phyloP scores from a whole-genome alignment of 2,329 filamentous ascomycete genomes.

The Colletotrichum sansevieriae region DNA sequence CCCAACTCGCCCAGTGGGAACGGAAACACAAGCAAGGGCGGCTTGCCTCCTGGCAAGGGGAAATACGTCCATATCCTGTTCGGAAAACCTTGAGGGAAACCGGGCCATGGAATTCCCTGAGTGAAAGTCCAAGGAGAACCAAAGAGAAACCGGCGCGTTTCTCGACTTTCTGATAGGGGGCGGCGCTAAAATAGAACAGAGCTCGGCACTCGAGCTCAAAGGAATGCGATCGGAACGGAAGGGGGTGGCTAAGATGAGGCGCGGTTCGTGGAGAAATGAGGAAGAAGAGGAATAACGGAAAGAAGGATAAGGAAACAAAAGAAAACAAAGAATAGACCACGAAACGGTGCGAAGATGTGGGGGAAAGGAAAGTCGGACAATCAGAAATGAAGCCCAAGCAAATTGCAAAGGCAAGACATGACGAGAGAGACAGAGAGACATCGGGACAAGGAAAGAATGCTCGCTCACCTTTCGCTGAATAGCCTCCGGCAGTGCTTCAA shows the following conservation, averaged over 20 bases:
- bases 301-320: neutral
- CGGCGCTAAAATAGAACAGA: constrained; percentile 12
- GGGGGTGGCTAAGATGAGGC: constrained; percentile 7
- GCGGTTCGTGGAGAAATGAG: constrained; percentile 27
- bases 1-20: too few relatives aligned
- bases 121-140: neutral
- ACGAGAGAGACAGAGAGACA: neutral
- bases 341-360: neutral
- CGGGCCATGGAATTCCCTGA: neutral
- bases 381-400: constrained; percentile 2
- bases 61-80: neutral
- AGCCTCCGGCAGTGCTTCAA: constrained; percentile 66
- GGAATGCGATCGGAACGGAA: constrained; percentile 24
- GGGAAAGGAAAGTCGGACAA: too few relatives aligned
- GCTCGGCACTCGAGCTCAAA: constrained; percentile 31
- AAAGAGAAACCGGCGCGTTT: constrained; percentile 5
- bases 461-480: constrained; percentile 69
- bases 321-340: neutral
- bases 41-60: neutral
- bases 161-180: constrained; percentile 5
- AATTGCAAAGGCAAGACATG: neutral
- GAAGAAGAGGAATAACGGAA: neutral
- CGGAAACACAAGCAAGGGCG: too few relatives aligned
- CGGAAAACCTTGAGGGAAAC: neutral
- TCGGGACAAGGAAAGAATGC: constrained; percentile 32